phyloP scores from a whole-genome alignment of 2,329 filamentous ascomycete species.

The Clonostachys chloroleuca region DNA sequence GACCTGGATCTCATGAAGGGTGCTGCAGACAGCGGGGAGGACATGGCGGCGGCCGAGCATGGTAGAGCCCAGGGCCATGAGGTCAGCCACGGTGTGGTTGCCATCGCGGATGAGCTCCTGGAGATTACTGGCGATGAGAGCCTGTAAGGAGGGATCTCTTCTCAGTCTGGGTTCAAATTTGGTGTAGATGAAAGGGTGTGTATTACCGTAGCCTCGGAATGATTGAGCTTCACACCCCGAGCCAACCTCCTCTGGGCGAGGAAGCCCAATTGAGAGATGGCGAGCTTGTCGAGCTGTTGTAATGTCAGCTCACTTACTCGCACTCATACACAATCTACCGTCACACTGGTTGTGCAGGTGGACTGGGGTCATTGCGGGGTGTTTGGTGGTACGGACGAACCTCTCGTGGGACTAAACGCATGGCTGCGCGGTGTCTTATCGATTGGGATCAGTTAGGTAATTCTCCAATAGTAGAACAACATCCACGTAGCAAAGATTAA shows the following conservation, averaged over 20 bases:
- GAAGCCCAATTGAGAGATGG: conserved; percentile 82
- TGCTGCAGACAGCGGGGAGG: conserved; percentile 72
- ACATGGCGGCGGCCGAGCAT: conserved; percentile 95
- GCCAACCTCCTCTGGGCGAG: conserved; percentile 86
- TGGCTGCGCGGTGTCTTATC: conserved; percentile 8
- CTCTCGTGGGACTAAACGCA: conserved; percentile 46
- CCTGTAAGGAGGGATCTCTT: conserved; percentile 34
- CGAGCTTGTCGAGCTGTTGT: conserved; percentile 85
- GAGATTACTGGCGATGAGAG: conserved; percentile 80
- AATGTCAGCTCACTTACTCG: neutral
- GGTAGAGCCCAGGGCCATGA: conserved; percentile 86
- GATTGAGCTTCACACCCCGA: conserved; percentile 82
- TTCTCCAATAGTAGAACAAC: no score
- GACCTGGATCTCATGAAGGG: conserved; percentile 81
- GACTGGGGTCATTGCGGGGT: neutral
- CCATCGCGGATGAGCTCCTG: conserved; percentile 98
- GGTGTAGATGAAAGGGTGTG: neutral
- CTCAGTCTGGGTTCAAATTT: neutral
- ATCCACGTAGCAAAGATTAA: no score
- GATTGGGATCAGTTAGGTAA: neutral
- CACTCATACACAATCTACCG: no score
- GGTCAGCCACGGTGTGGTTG: conserved; percentile 82
- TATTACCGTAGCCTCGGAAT: conserved; percentile 75
- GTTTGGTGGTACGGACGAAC: conserved; percentile 19
- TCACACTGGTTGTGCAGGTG: no score